Evolutionary conservation across 352 stramenopile genomes (phyloP).

Genomic region (Aphanomyces cochlioides): DNA sequence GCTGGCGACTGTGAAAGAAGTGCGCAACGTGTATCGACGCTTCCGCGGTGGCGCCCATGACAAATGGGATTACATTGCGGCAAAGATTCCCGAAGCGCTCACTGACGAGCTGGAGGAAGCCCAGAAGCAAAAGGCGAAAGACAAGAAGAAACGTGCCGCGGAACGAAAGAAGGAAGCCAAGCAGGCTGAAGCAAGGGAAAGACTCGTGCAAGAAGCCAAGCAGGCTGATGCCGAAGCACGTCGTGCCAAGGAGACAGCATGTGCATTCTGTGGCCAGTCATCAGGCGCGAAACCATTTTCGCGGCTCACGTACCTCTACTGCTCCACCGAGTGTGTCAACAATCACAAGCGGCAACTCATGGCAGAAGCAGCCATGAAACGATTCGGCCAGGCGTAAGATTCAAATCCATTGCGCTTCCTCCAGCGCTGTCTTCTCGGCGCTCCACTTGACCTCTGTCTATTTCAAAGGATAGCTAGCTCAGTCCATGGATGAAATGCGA

Average conservation of each 20-base stretch:
- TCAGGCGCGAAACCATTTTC: conserved; percentile 85
- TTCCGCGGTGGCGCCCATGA: conserved; percentile 81
- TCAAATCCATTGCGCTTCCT: too few relatives aligned
- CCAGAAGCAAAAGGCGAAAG: conserved; percentile 80
- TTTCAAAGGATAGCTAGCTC: too few relatives aligned
- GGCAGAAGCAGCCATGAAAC: conserved; percentile 86
- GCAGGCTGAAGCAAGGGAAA: conserved; percentile 61
- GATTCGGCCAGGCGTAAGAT: conserved; percentile 35
- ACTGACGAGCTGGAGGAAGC: conserved; percentile 81
- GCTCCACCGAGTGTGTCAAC: conserved; percentile 90
- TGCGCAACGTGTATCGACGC: conserved; percentile 88
- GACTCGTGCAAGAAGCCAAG: conserved; percentile 56
- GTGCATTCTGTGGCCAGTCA: conserved; percentile 74
- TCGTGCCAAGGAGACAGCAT: conserved; percentile 71
- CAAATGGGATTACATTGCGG: conserved; percentile 63
- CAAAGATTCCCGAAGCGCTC: conserved; percentile 68
- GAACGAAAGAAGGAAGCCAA: conserved; percentile 91
- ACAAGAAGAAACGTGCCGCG: conserved; percentile 82
- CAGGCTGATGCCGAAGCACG: conserved; percentile 32
- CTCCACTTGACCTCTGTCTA: too few relatives aligned
- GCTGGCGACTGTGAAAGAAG: conserved; percentile 81
- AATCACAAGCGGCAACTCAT: conserved; percentile 91
- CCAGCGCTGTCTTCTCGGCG: too few relatives aligned
- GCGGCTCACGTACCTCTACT: conserved; percentile 92
- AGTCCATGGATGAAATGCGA: too few relatives aligned